phyloP scores from a whole-genome alignment of 2,329 filamentous ascomycete species.

The Aspergillus glaucus region DNA sequence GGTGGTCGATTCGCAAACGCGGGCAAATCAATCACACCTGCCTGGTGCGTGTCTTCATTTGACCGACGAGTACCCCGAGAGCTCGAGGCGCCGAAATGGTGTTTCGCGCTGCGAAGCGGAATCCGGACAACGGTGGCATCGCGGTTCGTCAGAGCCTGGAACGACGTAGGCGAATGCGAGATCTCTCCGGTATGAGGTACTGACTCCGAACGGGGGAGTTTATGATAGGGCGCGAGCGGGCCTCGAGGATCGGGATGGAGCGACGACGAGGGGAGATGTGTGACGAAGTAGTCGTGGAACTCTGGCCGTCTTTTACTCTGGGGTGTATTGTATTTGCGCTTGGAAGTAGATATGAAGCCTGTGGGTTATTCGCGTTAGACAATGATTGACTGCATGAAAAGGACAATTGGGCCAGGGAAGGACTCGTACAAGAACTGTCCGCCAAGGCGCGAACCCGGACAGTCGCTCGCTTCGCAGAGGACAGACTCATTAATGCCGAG shows the following conservation, averaged over 20 bases:
- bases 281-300: slow-evolving; percentile 97
- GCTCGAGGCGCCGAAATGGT: slow-evolving; percentile 80
- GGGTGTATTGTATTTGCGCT: slow-evolving; percentile 19
- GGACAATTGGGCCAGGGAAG: neutral
- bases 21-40: slow-evolving; percentile 85
- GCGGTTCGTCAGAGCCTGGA: slow-evolving; percentile 58
- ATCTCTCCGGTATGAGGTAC: slow-evolving; percentile 61
- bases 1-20: slow-evolving; percentile 84
- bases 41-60: slow-evolving; percentile 93
- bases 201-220: slow-evolving; percentile 77
- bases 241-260: slow-evolving; percentile 76
- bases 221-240: slow-evolving; percentile 64
- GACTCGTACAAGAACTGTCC: slow-evolving; percentile 30
- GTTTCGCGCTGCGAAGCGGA: slow-evolving; percentile 85
- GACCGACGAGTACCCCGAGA: slow-evolving; percentile 77
- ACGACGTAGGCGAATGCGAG: slow-evolving; percentile 48
- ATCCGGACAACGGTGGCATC: slow-evolving; percentile 94
- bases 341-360: slow-evolving; percentile 29
- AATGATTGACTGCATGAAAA: slow-evolving; percentile 5
- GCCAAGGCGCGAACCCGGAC: slow-evolving; percentile 35
- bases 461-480: slow-evolving; percentile 33
- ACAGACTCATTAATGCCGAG: slow-evolving; percentile 33
- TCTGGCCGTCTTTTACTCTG: slow-evolving; percentile 35
- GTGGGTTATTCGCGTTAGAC: slow-evolving; percentile 1
- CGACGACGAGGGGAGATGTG: slow-evolving; percentile 87